Base-by-base conservation (phyloP, 2,329 filamentous ascomycete genomes). In the Tolypocladium inflatum region DNA sequence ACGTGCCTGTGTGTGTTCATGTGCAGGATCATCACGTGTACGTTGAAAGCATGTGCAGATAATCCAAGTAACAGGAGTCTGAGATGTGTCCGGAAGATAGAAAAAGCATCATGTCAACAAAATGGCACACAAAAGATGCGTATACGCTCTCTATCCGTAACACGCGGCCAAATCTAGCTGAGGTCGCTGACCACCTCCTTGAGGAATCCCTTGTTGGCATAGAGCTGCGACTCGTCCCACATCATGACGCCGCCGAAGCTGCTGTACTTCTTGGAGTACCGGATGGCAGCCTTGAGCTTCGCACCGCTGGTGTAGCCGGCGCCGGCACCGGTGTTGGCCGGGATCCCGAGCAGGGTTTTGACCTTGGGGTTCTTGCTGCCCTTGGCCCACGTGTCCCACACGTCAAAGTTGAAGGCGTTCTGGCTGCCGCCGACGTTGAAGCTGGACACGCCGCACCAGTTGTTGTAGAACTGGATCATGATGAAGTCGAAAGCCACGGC, bases 241-340 rank as follows among this genome's bases (percentile, higher is more conserved):
- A 87, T 76, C 85, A 88, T 87, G 35, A 86, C 78, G 38, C 86
- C 86, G 9, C 84, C 85, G 64, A 88, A 88, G 68, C 78, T 86
- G 4, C 73, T 69, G 65, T 79, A 88, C 45, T 71, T 68, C 70
- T 79, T 79, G 51, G 72, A 76, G 64, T 82, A 86, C 39, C 74
- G 58, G 61, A 88, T 78, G 39, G 85, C 75, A 7, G 72, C 66
- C 23, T 67, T 70, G 42, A 88, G 73, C 23, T 75, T 68, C n/a
- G 64, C 63, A 2, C 77, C 76, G 9, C 71, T 64, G 15, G 78
- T 65, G 66, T 87, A 89, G 2, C 85, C 85, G 4, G 72, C 73
- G 6, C 82, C 81, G 3, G 81, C 84, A 10, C 74, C 76, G 0
- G 73, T 71, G 62, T 76, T 79, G 39, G 80, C 84, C 0, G 85